These are phyloP conservation scores for Microbotryum intermedium DNA, from an alignment of 1,284 basidiomycete genomes.

Conservation along the genomic window DNA sequence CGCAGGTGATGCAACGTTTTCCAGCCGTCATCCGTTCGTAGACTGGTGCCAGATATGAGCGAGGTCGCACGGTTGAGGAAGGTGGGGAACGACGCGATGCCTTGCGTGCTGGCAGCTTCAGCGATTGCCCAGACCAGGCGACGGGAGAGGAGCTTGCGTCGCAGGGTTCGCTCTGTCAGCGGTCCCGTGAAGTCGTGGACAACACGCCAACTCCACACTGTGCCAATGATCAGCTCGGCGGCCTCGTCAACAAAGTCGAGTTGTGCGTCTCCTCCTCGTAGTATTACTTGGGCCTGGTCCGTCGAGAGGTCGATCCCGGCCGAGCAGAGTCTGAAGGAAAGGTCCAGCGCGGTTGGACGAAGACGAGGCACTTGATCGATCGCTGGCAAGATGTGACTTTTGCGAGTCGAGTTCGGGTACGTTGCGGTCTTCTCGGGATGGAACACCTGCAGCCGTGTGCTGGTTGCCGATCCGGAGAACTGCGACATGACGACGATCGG, in stretches of 20 bases:
- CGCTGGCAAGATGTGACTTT: background rate
- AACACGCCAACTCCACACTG: constrained; percentile 29
- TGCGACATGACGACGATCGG: constrained; percentile 3
- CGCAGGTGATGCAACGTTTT: constrained; percentile 65
- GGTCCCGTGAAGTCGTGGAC: constrained; percentile 18
- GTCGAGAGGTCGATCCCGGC: constrained; percentile 1
- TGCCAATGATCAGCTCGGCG: constrained; percentile 30
- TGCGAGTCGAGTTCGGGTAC: background rate
- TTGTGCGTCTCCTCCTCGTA: constrained; percentile 3
- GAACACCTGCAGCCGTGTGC: constrained; percentile 16
- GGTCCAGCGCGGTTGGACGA: constrained; percentile 19
- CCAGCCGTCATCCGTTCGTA: constrained; percentile 58
- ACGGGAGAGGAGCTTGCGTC: constrained; percentile 2
- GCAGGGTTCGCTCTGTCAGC: constrained; percentile 5
- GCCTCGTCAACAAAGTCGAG: constrained; percentile 28
- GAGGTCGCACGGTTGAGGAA: constrained; percentile 71
- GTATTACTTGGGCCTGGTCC: background rate
- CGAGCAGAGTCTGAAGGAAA: constrained; percentile 6
- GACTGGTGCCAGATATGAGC: constrained; percentile 54
- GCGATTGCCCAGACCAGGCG: constrained; percentile 30
- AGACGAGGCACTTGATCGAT: background rate
- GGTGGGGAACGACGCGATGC: constrained; percentile 49
- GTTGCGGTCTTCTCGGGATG: constrained; percentile 4
- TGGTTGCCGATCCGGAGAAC: background rate
- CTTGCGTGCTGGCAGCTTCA: constrained; percentile 16